Base-by-base conservation (phyloP, 2,329 filamentous ascomycete species). In the Zasmidium angulare region DNA sequence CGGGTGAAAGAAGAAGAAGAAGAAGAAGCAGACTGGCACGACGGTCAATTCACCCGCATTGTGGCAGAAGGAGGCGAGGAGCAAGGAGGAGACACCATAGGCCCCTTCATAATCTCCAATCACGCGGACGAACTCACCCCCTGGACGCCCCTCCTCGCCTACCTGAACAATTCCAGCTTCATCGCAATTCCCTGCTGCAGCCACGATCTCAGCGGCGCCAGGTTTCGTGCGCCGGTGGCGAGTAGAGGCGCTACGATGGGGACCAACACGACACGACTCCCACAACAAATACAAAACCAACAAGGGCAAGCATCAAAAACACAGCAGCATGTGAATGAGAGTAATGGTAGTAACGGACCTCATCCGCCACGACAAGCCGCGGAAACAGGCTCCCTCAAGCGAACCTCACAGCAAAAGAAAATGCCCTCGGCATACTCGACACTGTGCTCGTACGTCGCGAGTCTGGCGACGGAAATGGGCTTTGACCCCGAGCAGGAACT, bases 141-240 rank as follows among this genome's bases (percentile, higher is more conserved):
- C 0, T 99, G 95, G 95, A 98, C 95, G 0, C 95, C 95, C 0
- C 83, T 98, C 19, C 84, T 99, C 46, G 93, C 91, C 0, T 84
- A 86, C 6, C 78, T 91, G 1, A 92, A 89, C 0, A 77, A 84
- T 1, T 89, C 89, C 11, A 89, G 92, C 0, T 99, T 97, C 74
- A 86, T 99, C 62, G 89, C 90, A 67, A 96, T 99, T 48, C 95
- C 95, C 1, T 99, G 95, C 78, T 99, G 95, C 78, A 96, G 91
- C 64, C 92, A 98, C 77, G 84, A 89, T 59, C 85, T 99, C 1
- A 86, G 87, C 0, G 95, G 95, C 1, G 84, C 85, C 1, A 75
- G 79, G 60, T 95, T 89, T 72, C 86, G 95, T 19, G 89, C 90
- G 4, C 79, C 73, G 2, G 59, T 59, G 9, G 58, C 58, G 3